Conservation (phyloP, 129 eudicot genomes). For the Centella asiatica region DNA sequence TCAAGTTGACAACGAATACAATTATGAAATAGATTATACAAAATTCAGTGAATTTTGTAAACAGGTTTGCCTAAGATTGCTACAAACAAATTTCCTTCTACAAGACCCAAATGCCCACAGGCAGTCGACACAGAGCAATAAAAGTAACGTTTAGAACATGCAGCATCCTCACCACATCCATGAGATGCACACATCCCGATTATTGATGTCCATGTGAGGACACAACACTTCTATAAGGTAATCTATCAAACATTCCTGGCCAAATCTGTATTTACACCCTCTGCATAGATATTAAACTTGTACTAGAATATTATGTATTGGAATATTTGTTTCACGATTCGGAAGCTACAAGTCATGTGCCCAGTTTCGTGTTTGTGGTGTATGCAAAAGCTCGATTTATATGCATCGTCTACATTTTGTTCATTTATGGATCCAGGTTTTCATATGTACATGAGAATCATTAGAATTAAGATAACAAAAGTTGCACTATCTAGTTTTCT, state of each 20-base stretch:
- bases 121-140: slow-evolving; percentile 41
- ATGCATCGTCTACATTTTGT: too few species aligned
- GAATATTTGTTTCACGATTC: slow-evolving; percentile 25
- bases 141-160: slow-evolving; percentile 43
- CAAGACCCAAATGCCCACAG: slow-evolving; percentile 43
- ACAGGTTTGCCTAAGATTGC: background rate
- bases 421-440: too few species aligned
- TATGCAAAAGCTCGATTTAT: too few species aligned
- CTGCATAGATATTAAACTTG: slow-evolving; percentile 41
- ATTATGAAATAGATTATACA: background rate
- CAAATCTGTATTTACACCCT: slow-evolving; percentile 33
- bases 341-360: slow-evolving; percentile 30
- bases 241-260: slow-evolving; percentile 22
- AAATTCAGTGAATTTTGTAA: background rate
- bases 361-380: too few species aligned
- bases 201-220: slow-evolving; percentile 39
- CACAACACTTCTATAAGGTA: slow-evolving; percentile 29
- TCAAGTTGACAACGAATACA: background rate
- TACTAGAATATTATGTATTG: too few species aligned
- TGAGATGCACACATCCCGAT: slow-evolving; percentile 42
- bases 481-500: too few species aligned
- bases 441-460: too few species aligned
- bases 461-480: too few species aligned
- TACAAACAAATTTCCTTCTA: slow-evolving; percentile 23
- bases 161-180: slow-evolving; percentile 29